A percentile compares a stretch with the other conserved stretches of the same genome.
Evolutionary conservation across 23 red algal genomes (phyloP).

Genomic region (Gracilaria gracilis): DNA sequence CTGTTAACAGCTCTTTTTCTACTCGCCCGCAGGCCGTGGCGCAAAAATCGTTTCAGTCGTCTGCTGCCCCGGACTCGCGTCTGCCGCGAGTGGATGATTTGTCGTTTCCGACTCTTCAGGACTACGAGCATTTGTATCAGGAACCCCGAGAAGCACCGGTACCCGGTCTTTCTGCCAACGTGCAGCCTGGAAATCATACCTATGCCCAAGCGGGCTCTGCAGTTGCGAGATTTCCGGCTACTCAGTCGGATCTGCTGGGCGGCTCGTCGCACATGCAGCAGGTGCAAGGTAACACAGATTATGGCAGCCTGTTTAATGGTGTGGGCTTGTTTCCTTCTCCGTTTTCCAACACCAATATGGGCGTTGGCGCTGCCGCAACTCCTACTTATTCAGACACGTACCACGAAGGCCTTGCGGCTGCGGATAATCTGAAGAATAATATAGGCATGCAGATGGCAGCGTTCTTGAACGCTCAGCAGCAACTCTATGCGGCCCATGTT

Average conservation of each 20-base stretch:
- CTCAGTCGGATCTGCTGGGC: constrained; percentile 10
- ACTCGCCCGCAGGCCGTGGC: constrained; percentile 1
- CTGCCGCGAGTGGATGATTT: constrained; percentile 25
- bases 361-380: constrained; percentile 1
- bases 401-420: constrained; percentile 65
- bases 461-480: constrained; percentile 80
- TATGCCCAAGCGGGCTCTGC: not conserved
- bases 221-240: not conserved
- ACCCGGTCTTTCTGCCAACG: not conserved
- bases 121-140: constrained; percentile 32
- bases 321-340: constrained; percentile 60
- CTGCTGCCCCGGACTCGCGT: not conserved
- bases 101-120: constrained; percentile 22
- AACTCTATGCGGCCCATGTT: constrained; percentile 63
- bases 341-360: constrained; percentile 47
- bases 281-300: constrained; percentile 38
- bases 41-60: not conserved
- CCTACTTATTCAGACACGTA: constrained; percentile 47
- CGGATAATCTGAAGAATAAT: constrained; percentile 78
- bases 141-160: not conserved
- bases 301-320: constrained; percentile 54
- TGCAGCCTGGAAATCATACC: not conserved
- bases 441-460: constrained; percentile 86
- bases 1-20: constrained; percentile 4
- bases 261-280: constrained; percentile 36